Conservation (phyloP, 768 basidiomycete genomes). For the Tricholoma sp. region DNA sequence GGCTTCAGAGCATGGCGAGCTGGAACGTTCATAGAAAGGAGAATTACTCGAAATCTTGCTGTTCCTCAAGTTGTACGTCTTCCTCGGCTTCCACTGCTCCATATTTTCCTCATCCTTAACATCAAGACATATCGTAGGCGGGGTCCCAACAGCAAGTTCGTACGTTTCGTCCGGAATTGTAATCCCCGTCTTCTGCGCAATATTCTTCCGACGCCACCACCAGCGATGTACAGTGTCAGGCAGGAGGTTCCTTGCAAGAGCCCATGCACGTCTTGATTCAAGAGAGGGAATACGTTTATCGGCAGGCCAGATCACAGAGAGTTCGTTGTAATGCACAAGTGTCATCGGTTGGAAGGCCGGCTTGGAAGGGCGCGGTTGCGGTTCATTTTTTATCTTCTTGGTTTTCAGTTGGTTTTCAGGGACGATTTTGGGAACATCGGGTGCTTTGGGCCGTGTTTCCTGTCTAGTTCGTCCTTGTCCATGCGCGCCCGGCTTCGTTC, state of each 20-base stretch:
- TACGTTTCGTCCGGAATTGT: slow-evolving; percentile 28
- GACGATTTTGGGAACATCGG: not conserved
- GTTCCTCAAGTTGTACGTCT: not conserved
- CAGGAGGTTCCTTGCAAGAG: slow-evolving; percentile 30
- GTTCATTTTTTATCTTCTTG: not conserved
- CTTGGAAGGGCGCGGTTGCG: not conserved
- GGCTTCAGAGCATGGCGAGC: not conserved
- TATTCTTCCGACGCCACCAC: slow-evolving; percentile 30
- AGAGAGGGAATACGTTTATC: slow-evolving; percentile 33
- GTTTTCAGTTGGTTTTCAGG: not conserved
- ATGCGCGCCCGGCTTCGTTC: not conserved
- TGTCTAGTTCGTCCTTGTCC: not conserved
- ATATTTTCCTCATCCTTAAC: not conserved
- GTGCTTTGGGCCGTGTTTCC: not conserved
- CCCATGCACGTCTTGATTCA: slow-evolving; percentile 33
- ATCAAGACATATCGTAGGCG: slow-evolving; percentile 19
- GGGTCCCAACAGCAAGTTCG: slow-evolving; percentile 30
- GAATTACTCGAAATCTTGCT: not conserved
- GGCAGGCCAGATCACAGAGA: slow-evolving; percentile 28
- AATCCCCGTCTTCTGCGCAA: slow-evolving; percentile 22
- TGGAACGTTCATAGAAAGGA: not conserved
- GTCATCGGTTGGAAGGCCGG: slow-evolving; percentile 1
- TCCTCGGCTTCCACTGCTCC: not conserved
- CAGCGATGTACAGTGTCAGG: slow-evolving; percentile 30
- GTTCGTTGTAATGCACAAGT: slow-evolving; percentile 27